Evolutionary conservation across 2,329 filamentous ascomycete species (phyloP).

Genomic region (Magnaporthiopsis incrustans): DNA sequence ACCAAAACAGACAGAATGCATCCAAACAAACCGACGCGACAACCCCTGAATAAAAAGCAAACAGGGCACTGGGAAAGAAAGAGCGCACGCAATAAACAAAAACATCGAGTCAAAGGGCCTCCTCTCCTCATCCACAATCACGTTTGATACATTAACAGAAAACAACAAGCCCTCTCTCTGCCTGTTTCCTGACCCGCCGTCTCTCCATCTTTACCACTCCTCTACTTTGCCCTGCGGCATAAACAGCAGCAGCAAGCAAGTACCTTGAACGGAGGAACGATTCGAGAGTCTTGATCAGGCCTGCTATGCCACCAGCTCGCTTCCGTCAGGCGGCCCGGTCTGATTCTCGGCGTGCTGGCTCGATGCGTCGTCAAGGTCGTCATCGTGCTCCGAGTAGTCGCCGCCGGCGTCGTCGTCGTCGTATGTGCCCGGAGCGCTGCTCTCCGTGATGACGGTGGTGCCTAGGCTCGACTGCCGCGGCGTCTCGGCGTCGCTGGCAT

Average conservation of each 20-base stretch:
- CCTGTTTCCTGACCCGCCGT: not conserved
- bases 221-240: not conserved
- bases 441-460: conserved; percentile 35
- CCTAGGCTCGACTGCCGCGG: conserved; percentile 39
- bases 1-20: not conserved
- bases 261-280: too few species aligned
- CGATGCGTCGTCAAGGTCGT: conserved; percentile 16
- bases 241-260: too few species aligned
- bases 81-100: not conserved
- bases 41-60: not conserved
- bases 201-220: not conserved
- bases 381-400: conserved; percentile 22
- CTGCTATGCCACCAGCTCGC: conserved; percentile 17
- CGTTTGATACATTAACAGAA: too few species aligned
- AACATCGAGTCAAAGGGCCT: not conserved
- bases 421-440: conserved; percentile 13
- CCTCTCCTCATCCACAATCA: too few species aligned
- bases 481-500: conserved; percentile 43
- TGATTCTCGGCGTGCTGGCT: conserved; percentile 44
- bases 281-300: not conserved
- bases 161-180: not conserved
- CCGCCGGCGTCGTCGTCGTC: conserved; percentile 9
- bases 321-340: conserved; percentile 12
- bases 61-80: not conserved
- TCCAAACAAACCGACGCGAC: not conserved